A percentile compares a stretch with the other conserved stretches of the same genome.
These are phyloP conservation scores for Iris macrosiphon DNA, from an alignment of 106 monocot species.

Conservation along the genomic window DNA sequence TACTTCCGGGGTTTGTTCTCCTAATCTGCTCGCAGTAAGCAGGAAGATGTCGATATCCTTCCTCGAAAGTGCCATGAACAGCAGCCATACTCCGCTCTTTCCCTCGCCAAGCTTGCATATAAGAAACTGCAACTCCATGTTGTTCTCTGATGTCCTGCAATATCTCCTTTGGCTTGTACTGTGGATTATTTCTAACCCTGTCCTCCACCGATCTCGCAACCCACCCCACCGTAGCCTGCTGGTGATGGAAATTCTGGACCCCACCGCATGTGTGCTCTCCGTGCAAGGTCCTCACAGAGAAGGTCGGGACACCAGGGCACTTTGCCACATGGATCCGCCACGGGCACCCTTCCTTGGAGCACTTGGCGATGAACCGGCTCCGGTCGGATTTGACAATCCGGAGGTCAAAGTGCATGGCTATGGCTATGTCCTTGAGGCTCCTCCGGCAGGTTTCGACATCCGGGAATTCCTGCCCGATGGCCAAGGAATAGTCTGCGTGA, in stretches of 20 bases:
- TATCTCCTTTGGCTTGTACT: conserved; percentile 94
- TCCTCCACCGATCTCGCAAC: conserved; percentile 94
- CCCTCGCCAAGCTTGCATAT: conserved; percentile 99
- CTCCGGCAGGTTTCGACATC: conserved; percentile 85
- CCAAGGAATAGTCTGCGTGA: conserved; percentile 33
- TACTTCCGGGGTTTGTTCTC: conserved; percentile 80
- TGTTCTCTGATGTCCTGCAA: conserved; percentile 87
- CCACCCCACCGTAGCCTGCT: conserved; percentile 99
- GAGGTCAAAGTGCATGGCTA: conserved; percentile 91
- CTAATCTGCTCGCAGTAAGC: conserved; percentile 81
- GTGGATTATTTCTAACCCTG: conserved; percentile 76
- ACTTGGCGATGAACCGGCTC: conserved; percentile 92
- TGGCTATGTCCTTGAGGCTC: conserved; percentile 80
- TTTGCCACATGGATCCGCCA: conserved; percentile 97
- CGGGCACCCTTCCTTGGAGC: conserved; percentile 91
- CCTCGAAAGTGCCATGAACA: conserved; percentile 92
- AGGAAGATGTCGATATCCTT: conserved; percentile 84
- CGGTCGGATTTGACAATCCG: conserved; percentile 94
- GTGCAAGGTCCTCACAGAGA: conserved; percentile 90
- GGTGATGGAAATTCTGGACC: conserved; percentile 77
- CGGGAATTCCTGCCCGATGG: conserved; percentile 83
- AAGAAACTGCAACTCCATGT: conserved; percentile 93
- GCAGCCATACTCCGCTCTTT: conserved; percentile 95
- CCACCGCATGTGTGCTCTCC: conserved; percentile 87
- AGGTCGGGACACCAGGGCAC: conserved; percentile 77